phyloP scores from a whole-genome alignment of 2,329 filamentous ascomycete genomes.

The Pestalotiopsis sp. region DNA sequence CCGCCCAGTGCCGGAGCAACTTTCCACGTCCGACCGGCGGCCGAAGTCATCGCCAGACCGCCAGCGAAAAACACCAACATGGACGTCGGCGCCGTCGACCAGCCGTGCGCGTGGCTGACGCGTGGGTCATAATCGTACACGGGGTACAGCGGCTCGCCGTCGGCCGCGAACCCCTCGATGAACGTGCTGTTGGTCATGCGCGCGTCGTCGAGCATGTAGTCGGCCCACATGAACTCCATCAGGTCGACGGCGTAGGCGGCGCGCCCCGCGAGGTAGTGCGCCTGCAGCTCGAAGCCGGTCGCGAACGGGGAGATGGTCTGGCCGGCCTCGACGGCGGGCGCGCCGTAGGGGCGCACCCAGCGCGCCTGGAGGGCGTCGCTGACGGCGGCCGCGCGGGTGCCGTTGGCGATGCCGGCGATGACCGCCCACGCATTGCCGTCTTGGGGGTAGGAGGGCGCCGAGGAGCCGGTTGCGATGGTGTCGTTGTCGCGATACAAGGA shows the following conservation, averaged over 20 bases:
- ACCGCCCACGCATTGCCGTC: conserved; percentile 62
- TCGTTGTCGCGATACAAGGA: conserved; percentile 47
- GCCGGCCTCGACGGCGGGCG: conserved; percentile 54
- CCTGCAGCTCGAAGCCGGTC: conserved; percentile 61
- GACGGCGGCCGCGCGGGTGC: conserved; percentile 42
- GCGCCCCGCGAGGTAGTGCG: conserved; percentile 51
- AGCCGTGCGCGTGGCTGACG: conserved; percentile 51
- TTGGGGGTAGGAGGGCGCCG: conserved; percentile 52
- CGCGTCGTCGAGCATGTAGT: conserved; percentile 59
- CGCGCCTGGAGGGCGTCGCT: conserved; percentile 44
- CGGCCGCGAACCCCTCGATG: conserved; percentile 59
- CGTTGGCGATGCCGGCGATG: conserved; percentile 36
- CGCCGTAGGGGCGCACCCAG: conserved; percentile 56
- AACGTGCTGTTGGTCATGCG: conserved; percentile 62
- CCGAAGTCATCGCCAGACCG: conserved; percentile 41
- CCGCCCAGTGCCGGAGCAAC: not conserved
- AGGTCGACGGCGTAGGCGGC: conserved; percentile 43
- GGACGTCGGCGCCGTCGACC: conserved; percentile 38
- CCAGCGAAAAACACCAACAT: conserved; percentile 46
- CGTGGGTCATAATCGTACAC: conserved; percentile 30
- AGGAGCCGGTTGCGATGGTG: conserved; percentile 34
- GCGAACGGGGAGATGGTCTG: conserved; percentile 60
- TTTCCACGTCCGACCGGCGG: conserved; percentile 37
- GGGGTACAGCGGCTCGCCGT: conserved; percentile 60
- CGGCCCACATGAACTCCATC: conserved; percentile 55